These are phyloP conservation scores for Tieghemostelium lacteum DNA, from an alignment of 78 protist genomes.

Conservation along the genomic window DNA sequence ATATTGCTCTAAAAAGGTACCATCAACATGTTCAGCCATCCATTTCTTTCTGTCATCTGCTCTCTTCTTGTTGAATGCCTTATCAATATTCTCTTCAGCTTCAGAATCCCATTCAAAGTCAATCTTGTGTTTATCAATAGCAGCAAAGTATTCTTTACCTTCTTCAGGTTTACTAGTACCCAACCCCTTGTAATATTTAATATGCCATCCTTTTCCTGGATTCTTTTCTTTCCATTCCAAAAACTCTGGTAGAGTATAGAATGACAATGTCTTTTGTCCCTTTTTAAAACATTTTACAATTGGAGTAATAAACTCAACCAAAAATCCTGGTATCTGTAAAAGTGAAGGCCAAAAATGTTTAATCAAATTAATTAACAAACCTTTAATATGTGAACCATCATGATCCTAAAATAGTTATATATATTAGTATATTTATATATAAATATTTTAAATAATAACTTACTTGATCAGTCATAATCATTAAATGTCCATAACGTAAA, in stretches of 20 bases:
- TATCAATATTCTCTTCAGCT: constrained; percentile 61
- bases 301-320: constrained; percentile 99
- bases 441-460: background rate
- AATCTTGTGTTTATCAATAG: constrained; percentile 86
- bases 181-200: constrained; percentile 99
- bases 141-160: constrained; percentile 96
- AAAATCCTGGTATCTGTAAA: constrained; percentile 90
- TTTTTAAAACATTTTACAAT: constrained; percentile 93
- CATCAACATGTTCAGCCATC: constrained; percentile 83
- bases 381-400: constrained; percentile 99
- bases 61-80: constrained; percentile 91
- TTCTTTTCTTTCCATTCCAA: constrained; percentile 33
- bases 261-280: constrained; percentile 65
- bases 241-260: constrained; percentile 95
- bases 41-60: constrained; percentile 96
- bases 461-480: constrained; percentile 99
- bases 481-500: constrained; percentile 97
- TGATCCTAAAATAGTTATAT: constrained; percentile 93
- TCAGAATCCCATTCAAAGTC: constrained; percentile 81
- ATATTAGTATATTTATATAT: background rate
- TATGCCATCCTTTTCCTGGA: constrained; percentile 67
- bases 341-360: constrained; percentile 98
- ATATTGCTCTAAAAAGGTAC: constrained; percentile 34
- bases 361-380: constrained; percentile 97
- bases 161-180: constrained; percentile 97